Conservation (phyloP, 768 basidiomycete species). For the Leccinum longicurvipes region DNA sequence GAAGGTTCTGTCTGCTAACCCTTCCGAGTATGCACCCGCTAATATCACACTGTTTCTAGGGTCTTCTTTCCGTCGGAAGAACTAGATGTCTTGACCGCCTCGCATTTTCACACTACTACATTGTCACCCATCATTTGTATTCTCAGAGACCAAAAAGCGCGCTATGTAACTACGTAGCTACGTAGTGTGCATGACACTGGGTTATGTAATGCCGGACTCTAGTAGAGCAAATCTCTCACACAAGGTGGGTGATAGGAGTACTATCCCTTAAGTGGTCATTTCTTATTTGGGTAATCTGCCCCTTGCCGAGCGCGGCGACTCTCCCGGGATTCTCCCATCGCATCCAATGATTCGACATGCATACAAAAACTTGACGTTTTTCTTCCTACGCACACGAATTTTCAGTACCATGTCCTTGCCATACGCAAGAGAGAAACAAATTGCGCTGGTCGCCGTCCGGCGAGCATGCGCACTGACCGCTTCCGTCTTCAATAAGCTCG, state of each 20-base stretch:
- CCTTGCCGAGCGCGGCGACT: too few relatives aligned
- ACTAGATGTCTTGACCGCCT: conserved; percentile 39
- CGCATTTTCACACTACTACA: conserved; percentile 1
- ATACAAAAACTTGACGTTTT: neutral
- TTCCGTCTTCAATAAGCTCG: conserved; percentile 81
- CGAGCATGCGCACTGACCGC: conserved; percentile 59
- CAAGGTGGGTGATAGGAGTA: too few relatives aligned
- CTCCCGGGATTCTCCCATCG: too few relatives aligned
- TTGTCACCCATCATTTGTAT: conserved; percentile 5
- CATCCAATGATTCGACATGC: too few relatives aligned
- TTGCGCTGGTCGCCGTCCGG: conserved; percentile 81
- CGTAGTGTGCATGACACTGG: too few relatives aligned
- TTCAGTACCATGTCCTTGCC: conserved; percentile 46
- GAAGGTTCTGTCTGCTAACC: conserved; percentile 66
- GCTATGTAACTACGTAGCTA: neutral
- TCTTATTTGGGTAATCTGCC: too few relatives aligned
- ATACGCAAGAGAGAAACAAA: conserved; percentile 66
- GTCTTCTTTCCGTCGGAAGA: conserved; percentile 97
- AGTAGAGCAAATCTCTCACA: too few relatives aligned
- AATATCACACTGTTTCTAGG: conserved; percentile 46
- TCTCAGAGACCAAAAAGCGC: conserved; percentile 9
- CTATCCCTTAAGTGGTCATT: too few relatives aligned
- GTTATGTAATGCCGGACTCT: conserved; percentile 11
- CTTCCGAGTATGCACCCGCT: conserved; percentile 1
- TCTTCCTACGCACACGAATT: neutral